Conservation (phyloP, 2,329 filamentous ascomycete genomes). For the Aspergillus pseudotamarii region DNA sequence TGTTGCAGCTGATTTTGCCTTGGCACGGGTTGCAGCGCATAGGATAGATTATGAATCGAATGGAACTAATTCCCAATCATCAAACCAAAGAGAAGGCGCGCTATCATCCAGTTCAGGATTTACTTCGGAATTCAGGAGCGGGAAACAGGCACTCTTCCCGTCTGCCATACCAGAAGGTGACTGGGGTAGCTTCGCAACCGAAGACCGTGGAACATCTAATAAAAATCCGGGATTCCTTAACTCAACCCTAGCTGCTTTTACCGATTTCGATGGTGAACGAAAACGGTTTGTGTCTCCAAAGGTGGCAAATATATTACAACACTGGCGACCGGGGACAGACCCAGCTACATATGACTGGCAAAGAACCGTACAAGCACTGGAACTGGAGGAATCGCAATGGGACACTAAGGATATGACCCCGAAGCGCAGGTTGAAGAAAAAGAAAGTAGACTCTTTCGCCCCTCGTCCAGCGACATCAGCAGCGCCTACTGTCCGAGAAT, state of each 20-base stretch:
- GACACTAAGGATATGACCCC: constrained; percentile 19
- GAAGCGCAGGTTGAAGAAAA: constrained; percentile 30
- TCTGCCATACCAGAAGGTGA: background rate
- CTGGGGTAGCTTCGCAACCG: background rate
- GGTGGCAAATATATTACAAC: constrained; percentile 34
- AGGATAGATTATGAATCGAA: constrained; percentile 3
- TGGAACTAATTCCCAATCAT: background rate
- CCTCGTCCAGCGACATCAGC: constrained; percentile 29
- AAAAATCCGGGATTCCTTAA: constrained; percentile 12
- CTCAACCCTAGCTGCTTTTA: constrained; percentile 32
- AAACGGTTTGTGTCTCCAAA: constrained; percentile 23
- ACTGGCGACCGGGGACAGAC: constrained; percentile 39
- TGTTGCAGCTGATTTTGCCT: constrained; percentile 39
- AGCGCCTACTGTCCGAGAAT: constrained; percentile 27
- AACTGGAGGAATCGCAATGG: constrained; percentile 24
- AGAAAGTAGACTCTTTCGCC: constrained; percentile 22
- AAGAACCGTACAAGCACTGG: constrained; percentile 22
- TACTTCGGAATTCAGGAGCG: background rate
- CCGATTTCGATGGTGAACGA: constrained; percentile 26
- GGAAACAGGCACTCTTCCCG: background rate
- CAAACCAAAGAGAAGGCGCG: background rate
- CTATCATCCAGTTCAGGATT: background rate
- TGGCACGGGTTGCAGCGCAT: constrained; percentile 35
- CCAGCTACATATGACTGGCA: constrained; percentile 41
- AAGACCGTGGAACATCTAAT: background rate